phyloP scores from a whole-genome alignment of 1,284 basidiomycete species.

The Xerocomus nothofagi region DNA sequence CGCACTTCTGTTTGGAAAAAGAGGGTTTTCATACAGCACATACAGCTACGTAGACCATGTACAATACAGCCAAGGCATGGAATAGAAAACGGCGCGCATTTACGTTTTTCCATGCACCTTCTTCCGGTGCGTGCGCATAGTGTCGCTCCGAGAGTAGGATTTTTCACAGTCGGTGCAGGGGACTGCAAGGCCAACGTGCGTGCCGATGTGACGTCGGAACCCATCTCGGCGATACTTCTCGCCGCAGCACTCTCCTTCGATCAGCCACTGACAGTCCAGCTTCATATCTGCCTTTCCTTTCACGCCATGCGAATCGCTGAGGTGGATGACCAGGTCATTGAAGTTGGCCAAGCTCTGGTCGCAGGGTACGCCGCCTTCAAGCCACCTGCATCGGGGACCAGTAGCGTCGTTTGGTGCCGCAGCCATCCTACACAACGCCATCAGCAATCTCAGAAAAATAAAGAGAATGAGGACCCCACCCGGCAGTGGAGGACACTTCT shows the following conservation, averaged over 20 bases:
- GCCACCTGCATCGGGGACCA: constrained; percentile 13
- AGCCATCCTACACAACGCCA: neutral
- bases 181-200: neutral
- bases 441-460: neutral
- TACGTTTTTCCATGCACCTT: neutral
- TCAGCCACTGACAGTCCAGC: constrained; percentile 10
- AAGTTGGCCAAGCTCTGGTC: neutral
- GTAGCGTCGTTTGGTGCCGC: neutral
- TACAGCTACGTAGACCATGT: neutral
- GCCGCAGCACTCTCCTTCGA: neutral
- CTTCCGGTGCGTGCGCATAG: constrained; percentile 2
- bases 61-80: neutral
- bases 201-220: constrained; percentile 5
- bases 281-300: neutral
- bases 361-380: neutral
- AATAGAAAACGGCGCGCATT: too few species aligned
- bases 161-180: constrained; percentile 10
- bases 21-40: neutral
- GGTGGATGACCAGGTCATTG: constrained; percentile 7
- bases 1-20: neutral
- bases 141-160: constrained; percentile 10
- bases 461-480: neutral
- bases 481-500: neutral
- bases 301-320: neutral
- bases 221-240: neutral